Conservation (phyloP, 768 basidiomycete species). For the Collybiopsis confluens region DNA sequence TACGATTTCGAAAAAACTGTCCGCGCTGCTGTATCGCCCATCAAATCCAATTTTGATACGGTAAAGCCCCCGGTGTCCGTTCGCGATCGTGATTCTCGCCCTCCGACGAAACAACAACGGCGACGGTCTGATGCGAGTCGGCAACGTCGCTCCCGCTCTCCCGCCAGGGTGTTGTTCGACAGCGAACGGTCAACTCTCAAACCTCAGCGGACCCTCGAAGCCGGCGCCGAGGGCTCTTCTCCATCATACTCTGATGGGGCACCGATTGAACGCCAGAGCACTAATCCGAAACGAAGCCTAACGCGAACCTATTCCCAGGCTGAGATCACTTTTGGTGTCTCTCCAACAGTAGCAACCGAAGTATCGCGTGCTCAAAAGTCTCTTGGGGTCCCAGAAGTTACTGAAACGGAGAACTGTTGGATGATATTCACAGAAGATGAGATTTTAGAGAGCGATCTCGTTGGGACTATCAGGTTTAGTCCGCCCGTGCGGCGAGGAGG, state of each 20-base stretch:
- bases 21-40: background rate
- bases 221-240: background rate
- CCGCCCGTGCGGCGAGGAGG: background rate
- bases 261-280: constrained; percentile 4
- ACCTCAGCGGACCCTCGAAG: background rate
- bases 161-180: background rate
- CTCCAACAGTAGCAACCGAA: background rate
- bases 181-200: background rate
- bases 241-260: constrained; percentile 1
- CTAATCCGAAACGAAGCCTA: background rate
- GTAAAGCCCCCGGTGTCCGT: background rate
- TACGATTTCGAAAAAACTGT: constrained; percentile 3
- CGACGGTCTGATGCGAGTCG: too few species aligned
- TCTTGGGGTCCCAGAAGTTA: background rate
- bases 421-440: background rate
- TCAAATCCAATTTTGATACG: background rate
- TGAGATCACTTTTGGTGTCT: constrained; percentile 2
- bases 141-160: background rate
- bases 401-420: background rate
- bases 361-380: background rate
- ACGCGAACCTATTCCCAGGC: constrained; percentile 1
- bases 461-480: background rate
- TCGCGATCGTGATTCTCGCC: background rate
- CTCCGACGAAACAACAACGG: background rate
- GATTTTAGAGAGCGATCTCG: constrained; percentile 1